phyloP scores from a whole-genome alignment of 2,329 filamentous ascomycete species.

The Penicillium sp. region DNA sequence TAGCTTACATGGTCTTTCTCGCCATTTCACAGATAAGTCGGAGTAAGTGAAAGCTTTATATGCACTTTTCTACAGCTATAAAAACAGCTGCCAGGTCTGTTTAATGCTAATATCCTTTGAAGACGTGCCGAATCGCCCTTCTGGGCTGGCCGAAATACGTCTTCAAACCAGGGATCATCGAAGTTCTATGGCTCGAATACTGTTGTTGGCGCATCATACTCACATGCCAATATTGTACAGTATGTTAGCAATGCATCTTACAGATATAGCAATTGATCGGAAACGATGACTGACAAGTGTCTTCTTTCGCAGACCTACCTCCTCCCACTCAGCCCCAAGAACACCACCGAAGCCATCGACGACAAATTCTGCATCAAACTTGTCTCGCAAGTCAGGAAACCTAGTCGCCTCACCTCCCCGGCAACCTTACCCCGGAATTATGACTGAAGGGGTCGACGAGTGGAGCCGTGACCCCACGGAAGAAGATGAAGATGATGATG shows the following conservation, averaged over 20 bases:
- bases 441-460: constrained; percentile 77
- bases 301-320: constrained; percentile 15
- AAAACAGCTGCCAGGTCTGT: background rate
- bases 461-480: constrained; percentile 61
- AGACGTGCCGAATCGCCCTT: constrained; percentile 82
- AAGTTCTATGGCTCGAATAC: constrained; percentile 64
- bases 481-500: constrained; percentile 63
- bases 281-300: constrained; percentile 17
- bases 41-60: constrained; percentile 20
- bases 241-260: constrained; percentile 55
- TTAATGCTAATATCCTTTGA: constrained; percentile 20
- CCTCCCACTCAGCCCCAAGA: constrained; percentile 58
- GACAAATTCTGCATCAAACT: constrained; percentile 51
- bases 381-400: constrained; percentile 44
- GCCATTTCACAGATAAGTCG: constrained; percentile 20
- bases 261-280: constrained; percentile 51
- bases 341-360: constrained; percentile 69
- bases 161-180: constrained; percentile 55
- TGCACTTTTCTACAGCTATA: background rate
- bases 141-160: constrained; percentile 66
- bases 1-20: constrained; percentile 14
- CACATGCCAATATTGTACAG: constrained; percentile 91
- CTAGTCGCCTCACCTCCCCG: constrained; percentile 55
- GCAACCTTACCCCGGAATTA: constrained; percentile 75
- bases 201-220: constrained; percentile 92